phyloP scores from a whole-genome alignment of 2,329 filamentous ascomycete genomes.

The Malbranchea zuffiana region DNA sequence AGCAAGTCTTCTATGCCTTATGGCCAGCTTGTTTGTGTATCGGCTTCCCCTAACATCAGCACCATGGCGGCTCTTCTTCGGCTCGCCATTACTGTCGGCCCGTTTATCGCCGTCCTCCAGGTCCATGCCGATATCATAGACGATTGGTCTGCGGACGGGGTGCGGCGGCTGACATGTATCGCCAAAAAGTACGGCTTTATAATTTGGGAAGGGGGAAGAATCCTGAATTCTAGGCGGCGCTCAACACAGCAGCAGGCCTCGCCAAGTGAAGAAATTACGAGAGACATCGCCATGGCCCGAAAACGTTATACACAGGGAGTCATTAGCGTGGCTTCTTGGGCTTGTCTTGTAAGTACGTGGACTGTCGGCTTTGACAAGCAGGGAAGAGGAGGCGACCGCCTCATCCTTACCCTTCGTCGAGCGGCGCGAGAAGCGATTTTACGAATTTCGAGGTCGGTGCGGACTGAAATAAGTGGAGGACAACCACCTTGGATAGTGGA shows the following conservation, averaged over 20 bases:
- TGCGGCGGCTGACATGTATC: constrained; percentile 27
- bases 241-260: constrained; percentile 23
- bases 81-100: constrained; percentile 48
- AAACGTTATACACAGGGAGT: constrained; percentile 32
- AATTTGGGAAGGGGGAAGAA: constrained; percentile 32
- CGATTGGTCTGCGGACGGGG: constrained; percentile 49
- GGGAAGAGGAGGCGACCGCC: constrained; percentile 30
- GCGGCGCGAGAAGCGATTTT: constrained; percentile 34
- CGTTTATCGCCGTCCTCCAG: constrained; percentile 50
- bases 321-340: constrained; percentile 30
- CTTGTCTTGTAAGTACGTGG: constrained; percentile 31
- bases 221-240: constrained; percentile 29
- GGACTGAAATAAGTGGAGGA: constrained; percentile 30
- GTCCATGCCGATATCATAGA: constrained; percentile 52
- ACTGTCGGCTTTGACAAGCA: constrained; percentile 26
- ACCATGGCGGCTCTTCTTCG: constrained; percentile 45
- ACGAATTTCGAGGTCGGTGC: constrained; percentile 28
- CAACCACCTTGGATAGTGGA: neutral
- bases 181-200: constrained; percentile 31
- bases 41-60: constrained; percentile 47
- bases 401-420: constrained; percentile 33
- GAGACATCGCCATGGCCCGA: constrained; percentile 26
- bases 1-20: constrained; percentile 30
- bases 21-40: constrained; percentile 32
- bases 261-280: constrained; percentile 23